Base-by-base conservation (phyloP, 2,329 filamentous ascomycete genomes). In the Nigrospora sphaerica region DNA sequence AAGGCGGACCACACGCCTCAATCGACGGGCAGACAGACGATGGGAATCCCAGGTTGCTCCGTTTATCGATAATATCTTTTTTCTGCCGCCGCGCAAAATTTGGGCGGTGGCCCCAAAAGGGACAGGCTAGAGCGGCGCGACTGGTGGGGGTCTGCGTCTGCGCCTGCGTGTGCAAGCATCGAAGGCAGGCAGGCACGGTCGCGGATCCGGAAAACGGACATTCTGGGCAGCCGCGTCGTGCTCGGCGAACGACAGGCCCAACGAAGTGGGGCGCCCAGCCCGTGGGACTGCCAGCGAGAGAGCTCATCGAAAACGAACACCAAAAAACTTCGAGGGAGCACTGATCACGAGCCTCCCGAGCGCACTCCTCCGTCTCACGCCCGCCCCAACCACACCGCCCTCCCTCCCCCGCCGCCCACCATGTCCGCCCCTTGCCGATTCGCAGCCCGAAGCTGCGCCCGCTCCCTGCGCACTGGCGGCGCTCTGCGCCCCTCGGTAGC, bases 391-490 rank as follows among this genome's bases (percentile, higher is more conserved):
- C 45, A 41, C 46, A 52, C 49, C 54, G 58, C 51, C 54, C 54
- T 57, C 52, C 16, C 37, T n/a, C n/a, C 36, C 32, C 43, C 49
- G 38, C 33, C 48, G 44, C 46, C 57, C 65, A 71, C 60, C 60
- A 85, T 85, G 80, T 78, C 80, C 53, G 70, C 79, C 63, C 74
- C 80, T 57, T 82, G 77, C 67, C 75, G 80, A 66, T 78, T 74
- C 65, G 80, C 77, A 63, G 80, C 77, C 57, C 79, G 78, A 68
- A 76, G 75, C 75, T 84, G 78, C 70, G 76, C 78, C 56, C 77
- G 78, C 57, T 78, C 81, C 63, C 68, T 84, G 57, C 77, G 79
- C 61, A 68, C 73, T 52, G 63, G 68, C 51, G 56, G 63, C 55
- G 63, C 71, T 44, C 52, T 75, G 54, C 69, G 75, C 59, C 64